Conservation (phyloP, 2,329 filamentous ascomycete species). For the Neopestalotiopsis rosae region DNA sequence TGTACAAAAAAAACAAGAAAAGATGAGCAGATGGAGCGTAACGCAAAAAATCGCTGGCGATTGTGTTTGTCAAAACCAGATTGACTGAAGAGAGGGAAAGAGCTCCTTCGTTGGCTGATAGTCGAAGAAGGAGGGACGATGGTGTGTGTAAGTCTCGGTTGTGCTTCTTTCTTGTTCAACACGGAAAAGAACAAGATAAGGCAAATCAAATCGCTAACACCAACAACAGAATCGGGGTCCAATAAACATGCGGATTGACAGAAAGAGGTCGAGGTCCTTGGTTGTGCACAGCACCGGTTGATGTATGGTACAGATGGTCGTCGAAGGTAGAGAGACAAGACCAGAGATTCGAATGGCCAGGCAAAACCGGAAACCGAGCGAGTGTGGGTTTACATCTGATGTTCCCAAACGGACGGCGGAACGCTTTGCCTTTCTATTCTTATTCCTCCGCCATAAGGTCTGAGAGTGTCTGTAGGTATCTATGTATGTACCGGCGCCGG, state of each 20-base stretch:
- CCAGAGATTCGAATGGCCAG: slow-evolving; percentile 9
- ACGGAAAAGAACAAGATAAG: not conserved
- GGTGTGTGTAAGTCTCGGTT: slow-evolving; percentile 1
- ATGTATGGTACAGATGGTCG: slow-evolving; percentile 1
- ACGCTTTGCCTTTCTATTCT: slow-evolving; percentile 2
- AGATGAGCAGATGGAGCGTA: not conserved
- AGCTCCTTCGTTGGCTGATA: not conserved
- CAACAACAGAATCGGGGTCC: not conserved
- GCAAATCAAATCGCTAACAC: not conserved
- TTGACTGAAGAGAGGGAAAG: slow-evolving; percentile 8
- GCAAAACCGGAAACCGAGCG: slow-evolving; percentile 15
- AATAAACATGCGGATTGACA: not conserved
- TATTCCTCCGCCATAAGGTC: not conserved
- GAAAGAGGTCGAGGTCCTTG: not conserved
- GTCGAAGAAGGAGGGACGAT: slow-evolving; percentile 9
- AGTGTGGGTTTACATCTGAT: slow-evolving; percentile 14
- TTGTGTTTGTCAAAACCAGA: not conserved
- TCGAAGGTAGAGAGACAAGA: not conserved
- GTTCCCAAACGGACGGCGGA: slow-evolving; percentile 17
- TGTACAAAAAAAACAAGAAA: slow-evolving; percentile 7
- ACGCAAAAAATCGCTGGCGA: not conserved
- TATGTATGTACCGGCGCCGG: not conserved
- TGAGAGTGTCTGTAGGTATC: no score
- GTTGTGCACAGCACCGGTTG: not conserved
- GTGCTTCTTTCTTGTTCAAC: not conserved